Evolutionary conservation across 305 asterid species (phyloP).

Genomic region (Fraxinus greggii): DNA sequence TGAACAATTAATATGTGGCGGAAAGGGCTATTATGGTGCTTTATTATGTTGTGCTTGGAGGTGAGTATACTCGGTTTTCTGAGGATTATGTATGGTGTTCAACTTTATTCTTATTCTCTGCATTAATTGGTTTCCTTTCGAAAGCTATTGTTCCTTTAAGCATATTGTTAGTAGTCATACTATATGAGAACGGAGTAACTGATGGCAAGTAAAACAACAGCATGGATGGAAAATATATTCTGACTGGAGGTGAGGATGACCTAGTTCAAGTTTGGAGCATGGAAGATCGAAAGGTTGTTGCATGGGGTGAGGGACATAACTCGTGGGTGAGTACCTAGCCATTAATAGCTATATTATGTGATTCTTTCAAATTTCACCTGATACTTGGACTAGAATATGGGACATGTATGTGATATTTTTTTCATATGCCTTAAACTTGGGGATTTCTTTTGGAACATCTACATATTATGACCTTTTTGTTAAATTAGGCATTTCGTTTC

Average conservation of each 20-base stretch:
- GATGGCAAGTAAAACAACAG: constrained; percentile 57
- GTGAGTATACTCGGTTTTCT: constrained; percentile 31
- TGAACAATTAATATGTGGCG: constrained; percentile 89
- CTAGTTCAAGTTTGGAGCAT: constrained; percentile 99
- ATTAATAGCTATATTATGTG: constrained; percentile 2
- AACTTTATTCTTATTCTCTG: too few species aligned
- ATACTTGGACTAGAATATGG: not conserved
- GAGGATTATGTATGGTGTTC: not conserved
- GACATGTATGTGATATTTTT: not conserved
- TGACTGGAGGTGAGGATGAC: constrained; percentile 99
- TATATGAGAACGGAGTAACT: constrained; percentile 35
- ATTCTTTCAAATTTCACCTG: not conserved
- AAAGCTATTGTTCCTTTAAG: constrained; percentile 11
- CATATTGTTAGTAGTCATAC: constrained; percentile 14
- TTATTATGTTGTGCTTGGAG: constrained; percentile 97
- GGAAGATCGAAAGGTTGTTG: constrained; percentile 94
- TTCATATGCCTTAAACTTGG: not conserved
- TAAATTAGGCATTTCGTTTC: not conserved
- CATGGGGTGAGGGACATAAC: constrained; percentile 99
- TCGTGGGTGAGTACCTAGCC: constrained; percentile 80
- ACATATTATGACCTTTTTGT: not conserved
- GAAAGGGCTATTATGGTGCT: constrained; percentile 97
- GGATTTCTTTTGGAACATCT: not conserved
- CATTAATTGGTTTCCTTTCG: not conserved
- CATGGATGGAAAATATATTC: constrained; percentile 91